Evolutionary conservation across 192 early-diverging fungal species (phyloP).

Genomic region (Entomortierella beljakovae): DNA sequence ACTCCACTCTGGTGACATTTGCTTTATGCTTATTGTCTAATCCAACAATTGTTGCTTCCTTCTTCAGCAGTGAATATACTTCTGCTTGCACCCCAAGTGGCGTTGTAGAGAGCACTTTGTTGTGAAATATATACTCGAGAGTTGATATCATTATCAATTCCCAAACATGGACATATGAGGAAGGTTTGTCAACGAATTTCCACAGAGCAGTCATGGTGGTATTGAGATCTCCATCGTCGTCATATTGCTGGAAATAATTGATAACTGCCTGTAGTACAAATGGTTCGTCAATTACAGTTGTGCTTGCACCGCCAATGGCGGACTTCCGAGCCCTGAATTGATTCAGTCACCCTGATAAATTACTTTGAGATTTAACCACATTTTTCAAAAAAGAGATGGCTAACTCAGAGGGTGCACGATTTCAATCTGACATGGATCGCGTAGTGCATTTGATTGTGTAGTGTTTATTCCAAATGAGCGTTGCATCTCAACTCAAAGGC

Average conservation of each 20-base stretch:
- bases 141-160: too few relatives aligned
- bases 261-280: too few relatives aligned
- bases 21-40: not conserved
- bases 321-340: not conserved
- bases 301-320: too few relatives aligned
- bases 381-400: not conserved
- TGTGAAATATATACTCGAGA: too few relatives aligned
- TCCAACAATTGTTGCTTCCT: slow-evolving; percentile 19
- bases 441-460: not conserved
- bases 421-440: not conserved
- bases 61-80: slow-evolving; percentile 3
- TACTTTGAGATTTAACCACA: not conserved
- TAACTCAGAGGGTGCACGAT: not conserved
- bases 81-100: too few relatives aligned
- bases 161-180: too few relatives aligned
- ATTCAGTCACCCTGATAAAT: not conserved
- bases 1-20: slow-evolving; percentile 11
- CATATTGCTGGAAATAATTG: too few relatives aligned
- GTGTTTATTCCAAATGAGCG: not conserved
- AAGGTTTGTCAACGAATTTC: too few relatives aligned
- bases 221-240: too few relatives aligned
- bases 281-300: too few relatives aligned
- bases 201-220: too few relatives aligned
- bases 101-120: too few relatives aligned
- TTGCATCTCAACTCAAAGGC: not conserved